A percentile compares a stretch with the other conserved stretches of the same genome.
Evolutionary conservation across 441 rosid species (phyloP).

Genomic region (Jatropha podagrica): DNA sequence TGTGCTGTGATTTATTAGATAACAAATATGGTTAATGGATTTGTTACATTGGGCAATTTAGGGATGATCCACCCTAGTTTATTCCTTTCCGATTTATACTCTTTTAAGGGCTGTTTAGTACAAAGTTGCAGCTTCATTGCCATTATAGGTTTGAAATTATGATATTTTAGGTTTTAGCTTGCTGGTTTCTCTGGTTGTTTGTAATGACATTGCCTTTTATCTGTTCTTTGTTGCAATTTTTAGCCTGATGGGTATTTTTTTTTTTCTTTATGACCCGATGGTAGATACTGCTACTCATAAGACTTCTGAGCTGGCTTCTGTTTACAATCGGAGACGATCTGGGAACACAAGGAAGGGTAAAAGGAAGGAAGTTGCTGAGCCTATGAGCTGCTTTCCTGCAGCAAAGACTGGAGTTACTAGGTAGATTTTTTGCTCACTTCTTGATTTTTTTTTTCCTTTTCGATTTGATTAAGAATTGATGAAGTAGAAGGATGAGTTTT

Average conservation of each 20-base stretch:
- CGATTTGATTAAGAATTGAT: not conserved
- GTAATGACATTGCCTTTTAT: too few species aligned
- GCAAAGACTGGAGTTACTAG: not conserved
- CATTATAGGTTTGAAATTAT: not conserved
- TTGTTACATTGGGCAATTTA: not conserved
- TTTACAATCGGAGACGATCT: slow-evolving; percentile 24
- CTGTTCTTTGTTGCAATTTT: not conserved
- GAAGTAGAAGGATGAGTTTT: not conserved
- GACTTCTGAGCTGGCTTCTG: slow-evolving; percentile 13
- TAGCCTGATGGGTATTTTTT: not conserved
- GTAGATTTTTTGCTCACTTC: not conserved
- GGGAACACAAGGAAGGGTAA: slow-evolving; percentile 16
- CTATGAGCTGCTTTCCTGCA: slow-evolving; percentile 16
- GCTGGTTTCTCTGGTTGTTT: not conserved
- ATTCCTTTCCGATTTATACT: not conserved
- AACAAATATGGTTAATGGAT: not conserved
- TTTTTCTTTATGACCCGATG: not conserved
- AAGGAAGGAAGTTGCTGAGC: slow-evolving; percentile 16
- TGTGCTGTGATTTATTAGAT: not conserved
- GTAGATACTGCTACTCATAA: slow-evolving; percentile 4
- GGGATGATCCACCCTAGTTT: not conserved
- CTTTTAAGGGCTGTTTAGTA: not conserved
- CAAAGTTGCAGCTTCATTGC: not conserved
- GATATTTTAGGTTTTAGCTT: not conserved
- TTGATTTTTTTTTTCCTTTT: not conserved